Conservation (phyloP, 306 rosid genomes). For the Heteromeles arbutifolia region DNA sequence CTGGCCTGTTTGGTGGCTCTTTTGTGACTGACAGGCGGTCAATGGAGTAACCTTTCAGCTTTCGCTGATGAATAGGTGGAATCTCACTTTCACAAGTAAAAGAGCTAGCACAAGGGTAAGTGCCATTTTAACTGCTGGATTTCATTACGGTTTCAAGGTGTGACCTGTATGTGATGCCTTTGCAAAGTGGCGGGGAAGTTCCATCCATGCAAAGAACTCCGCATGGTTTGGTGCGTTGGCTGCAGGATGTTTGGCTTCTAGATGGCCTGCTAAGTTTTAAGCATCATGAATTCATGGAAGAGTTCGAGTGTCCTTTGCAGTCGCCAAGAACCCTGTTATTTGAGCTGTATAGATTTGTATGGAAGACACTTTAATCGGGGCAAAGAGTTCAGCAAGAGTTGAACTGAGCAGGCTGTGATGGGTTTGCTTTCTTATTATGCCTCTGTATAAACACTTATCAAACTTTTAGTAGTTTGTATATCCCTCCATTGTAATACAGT, state of each 20-base stretch:
- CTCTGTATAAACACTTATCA: neutral
- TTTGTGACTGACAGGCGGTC: conserved; percentile 50
- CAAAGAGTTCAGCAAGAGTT: neutral
- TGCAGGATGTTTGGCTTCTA: too few relatives aligned
- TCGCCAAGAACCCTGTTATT: neutral
- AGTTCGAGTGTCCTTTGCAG: conserved; percentile 4
- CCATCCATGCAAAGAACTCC: neutral
- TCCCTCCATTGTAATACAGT: neutral
- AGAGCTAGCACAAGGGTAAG: conserved; percentile 29
- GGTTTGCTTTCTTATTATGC: neutral
- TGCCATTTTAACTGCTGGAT: conserved; percentile 22
- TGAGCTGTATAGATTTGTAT: neutral
- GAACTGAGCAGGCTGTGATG: neutral
- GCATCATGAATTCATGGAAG: neutral
- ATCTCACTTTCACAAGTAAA: neutral
- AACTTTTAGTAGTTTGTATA: neutral
- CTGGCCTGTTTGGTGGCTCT: conserved; percentile 42
- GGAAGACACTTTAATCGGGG: neutral
- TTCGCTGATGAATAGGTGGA: conserved; percentile 10
- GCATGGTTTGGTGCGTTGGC: too few relatives aligned
- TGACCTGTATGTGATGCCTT: neutral
- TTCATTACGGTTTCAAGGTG: conserved; percentile 22
- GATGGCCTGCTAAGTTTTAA: neutral
- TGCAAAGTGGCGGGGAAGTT: conserved; percentile 4
- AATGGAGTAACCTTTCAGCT: conserved; percentile 13